Evolutionary conservation across 2,329 filamentous ascomycete species (phyloP), one percentile per base, ranked within the genome.

Genomic region (Ophiocordyceps camponoti-saundersi): DNA sequence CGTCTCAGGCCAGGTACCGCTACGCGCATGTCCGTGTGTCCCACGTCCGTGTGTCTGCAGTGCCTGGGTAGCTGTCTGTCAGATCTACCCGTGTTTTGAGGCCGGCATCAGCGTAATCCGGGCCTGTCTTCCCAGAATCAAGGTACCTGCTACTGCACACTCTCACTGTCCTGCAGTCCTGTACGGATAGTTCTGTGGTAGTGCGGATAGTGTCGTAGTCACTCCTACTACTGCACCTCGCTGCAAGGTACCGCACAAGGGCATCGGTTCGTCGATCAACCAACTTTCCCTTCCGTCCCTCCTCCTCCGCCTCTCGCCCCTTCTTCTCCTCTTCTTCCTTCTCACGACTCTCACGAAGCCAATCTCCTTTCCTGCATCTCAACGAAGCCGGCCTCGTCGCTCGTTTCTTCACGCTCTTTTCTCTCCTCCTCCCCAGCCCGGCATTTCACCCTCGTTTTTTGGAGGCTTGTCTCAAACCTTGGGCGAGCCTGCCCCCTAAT

Each of bases 401-500:
- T 29, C 26, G 8, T 29, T 29, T 29, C 26, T 29, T 10, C 26
- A 29, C 26, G 26, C 26, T 29, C 26, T 29, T 29, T 29, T 29
- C 11, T 29, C 26, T 10, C 26, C 26, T 18, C 11, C 34, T 36
- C 4, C 11, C 12, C 13, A 7, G 12, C 6, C 29, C 29, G 30
- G 26, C 20, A 20, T 10, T 48, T 45, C 34, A 29, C 47, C 2
- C 41, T 44, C 47, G 32, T 45, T 44, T 22, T 44, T 23, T n/a
- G n/a, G 43, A 18, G 18, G 51, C 49, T 49, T 51, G 51, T 50
- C 50, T 50, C 49, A 48, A 51, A 48, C 50, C 22, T 45, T 43
- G 22, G 18, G 26, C 48, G 30, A 51, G 52, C 52, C 51, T 54
- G 53, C 41, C 26, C 21, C 22, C 18, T 18, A 51, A 58, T 58